Conservation (phyloP, 2,329 filamentous ascomycete genomes). For the Ascochyta viciae-villosae region DNA sequence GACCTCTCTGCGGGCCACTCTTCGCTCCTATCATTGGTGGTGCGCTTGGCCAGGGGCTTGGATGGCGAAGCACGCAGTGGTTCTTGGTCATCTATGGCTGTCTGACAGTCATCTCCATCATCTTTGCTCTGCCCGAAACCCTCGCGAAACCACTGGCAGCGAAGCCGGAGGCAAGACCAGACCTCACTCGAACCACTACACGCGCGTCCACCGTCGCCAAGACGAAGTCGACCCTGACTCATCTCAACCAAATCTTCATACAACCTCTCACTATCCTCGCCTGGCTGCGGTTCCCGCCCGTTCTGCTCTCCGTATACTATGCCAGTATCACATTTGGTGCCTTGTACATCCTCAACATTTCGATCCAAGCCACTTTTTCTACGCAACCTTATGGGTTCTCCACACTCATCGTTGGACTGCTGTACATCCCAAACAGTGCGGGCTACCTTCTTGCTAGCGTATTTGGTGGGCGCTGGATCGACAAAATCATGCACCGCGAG, state of each 20-base stretch:
- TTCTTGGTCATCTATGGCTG: constrained; percentile 49
- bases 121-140: constrained; percentile 48
- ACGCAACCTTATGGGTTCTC: constrained; percentile 44
- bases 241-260: constrained; percentile 47
- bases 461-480: constrained; percentile 51
- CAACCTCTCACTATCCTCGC: constrained; percentile 49
- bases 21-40: constrained; percentile 51
- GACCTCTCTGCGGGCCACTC: constrained; percentile 48
- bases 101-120: constrained; percentile 39
- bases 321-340: constrained; percentile 50
- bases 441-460: constrained; percentile 47
- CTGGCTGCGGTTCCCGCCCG: constrained; percentile 49
- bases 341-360: constrained; percentile 52
- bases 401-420: constrained; percentile 46
- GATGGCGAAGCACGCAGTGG: constrained; percentile 51
- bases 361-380: constrained; percentile 46
- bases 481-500: constrained; percentile 51
- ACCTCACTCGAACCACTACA: constrained; percentile 40
- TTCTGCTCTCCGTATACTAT: constrained; percentile 50
- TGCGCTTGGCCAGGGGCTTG: constrained; percentile 39
- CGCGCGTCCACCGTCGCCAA: constrained; percentile 44
- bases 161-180: constrained; percentile 10
- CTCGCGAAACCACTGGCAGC: constrained; percentile 21
- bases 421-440: constrained; percentile 48
- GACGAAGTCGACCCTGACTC: constrained; percentile 37